Evolutionary conservation across 306 rosid species (phyloP), one percentile per base, ranked within the genome.

Genomic region (Cicer judaicum): DNA sequence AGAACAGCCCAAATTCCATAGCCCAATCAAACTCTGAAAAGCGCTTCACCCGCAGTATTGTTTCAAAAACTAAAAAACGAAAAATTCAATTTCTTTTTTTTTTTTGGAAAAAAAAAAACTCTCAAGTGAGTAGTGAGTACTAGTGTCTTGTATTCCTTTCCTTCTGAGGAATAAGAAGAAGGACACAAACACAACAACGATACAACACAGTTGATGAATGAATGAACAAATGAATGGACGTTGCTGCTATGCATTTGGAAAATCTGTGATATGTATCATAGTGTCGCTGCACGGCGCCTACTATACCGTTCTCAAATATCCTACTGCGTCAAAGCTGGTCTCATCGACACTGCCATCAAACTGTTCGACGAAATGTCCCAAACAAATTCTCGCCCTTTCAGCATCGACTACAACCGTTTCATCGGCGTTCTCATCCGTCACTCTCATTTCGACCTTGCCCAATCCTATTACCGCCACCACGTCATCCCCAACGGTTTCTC

Each of bases 351-450:
- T 36, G 98, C 98, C 64, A 77, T 88, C 85, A 84, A 87, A 8
- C 75, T 88, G 89, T 91, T 91, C 86, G 92, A 88, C 80, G 80
- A 94, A 86, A 90, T 94, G 98, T 80, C 96, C 15, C 87, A 90
- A 59, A 88, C 98, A 7, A 75, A 78, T 29, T 93, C 91, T 81
- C 89, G 94, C 43, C 70, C 85, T 8, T 87, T 92, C 77, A 87
- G 96, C 84, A 14, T 87, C 21, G 99, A 90, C 43, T 91, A 92
- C 87, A 92, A 94, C 48, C 96, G 96, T 48, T 88, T 94, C 89
- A 85, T 94, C 71, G 99, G 99, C 10, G 93, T 90, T 12, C 77
- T 94, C 72, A 62, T 90, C 72, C 86, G 90, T 52, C 84, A 92
- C 11, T 90, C 89, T 0, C 96, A 87, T 29, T 85, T 90, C 65